Conservation (phyloP, 345 rosid species). For the Mangifera indica region DNA sequence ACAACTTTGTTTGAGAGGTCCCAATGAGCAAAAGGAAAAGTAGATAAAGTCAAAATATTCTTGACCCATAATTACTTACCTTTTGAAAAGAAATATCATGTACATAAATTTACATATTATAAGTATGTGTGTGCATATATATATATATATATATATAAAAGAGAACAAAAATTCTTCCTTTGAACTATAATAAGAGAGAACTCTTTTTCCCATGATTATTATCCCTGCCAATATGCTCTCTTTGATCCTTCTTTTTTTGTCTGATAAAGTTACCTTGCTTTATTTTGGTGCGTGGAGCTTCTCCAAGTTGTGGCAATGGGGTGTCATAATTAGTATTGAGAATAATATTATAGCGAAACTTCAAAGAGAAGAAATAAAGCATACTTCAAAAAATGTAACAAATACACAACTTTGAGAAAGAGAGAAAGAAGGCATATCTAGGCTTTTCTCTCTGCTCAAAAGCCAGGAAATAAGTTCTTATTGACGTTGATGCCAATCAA, state of each 20-base stretch:
- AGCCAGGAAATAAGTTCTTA: slow-evolving; percentile 30
- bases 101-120: too few relatives aligned
- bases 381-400: background rate
- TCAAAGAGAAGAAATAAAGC: slow-evolving; percentile 33
- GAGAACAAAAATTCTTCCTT: slow-evolving; percentile 42
- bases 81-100: slow-evolving; percentile 28
- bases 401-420: background rate
- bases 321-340: slow-evolving; percentile 28
- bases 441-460: slow-evolving; percentile 43
- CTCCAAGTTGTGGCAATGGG: slow-evolving; percentile 44
- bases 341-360: slow-evolving; percentile 26
- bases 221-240: slow-evolving; percentile 28
- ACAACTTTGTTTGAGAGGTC: slow-evolving; percentile 60
- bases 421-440: slow-evolving; percentile 26
- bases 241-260: slow-evolving; percentile 24
- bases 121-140: too few relatives aligned
- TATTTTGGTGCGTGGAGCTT: slow-evolving; percentile 33
- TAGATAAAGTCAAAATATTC: slow-evolving; percentile 23
- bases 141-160: background rate
- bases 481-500: slow-evolving; percentile 39
- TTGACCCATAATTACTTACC: slow-evolving; percentile 40
- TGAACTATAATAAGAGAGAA: slow-evolving; percentile 35
- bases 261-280: slow-evolving; percentile 39
- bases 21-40: slow-evolving; percentile 43
- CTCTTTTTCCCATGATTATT: slow-evolving; percentile 25